Conservation (phyloP, 768 basidiomycete genomes). For the Boletellus emodensis region DNA sequence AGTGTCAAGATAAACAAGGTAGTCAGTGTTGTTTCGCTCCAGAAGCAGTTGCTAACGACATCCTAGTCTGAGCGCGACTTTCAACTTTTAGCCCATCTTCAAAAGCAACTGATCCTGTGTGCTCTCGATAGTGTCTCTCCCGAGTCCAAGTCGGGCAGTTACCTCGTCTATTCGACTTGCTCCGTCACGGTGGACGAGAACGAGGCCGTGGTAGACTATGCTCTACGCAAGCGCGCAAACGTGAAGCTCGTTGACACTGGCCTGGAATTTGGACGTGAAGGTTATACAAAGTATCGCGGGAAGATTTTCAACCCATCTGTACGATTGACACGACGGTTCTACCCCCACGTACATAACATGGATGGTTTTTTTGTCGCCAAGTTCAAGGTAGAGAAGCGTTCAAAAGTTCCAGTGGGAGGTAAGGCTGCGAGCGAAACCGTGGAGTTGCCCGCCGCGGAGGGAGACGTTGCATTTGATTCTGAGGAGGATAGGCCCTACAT, state of each 20-base stretch:
- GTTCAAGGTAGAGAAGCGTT: conserved; percentile 86
- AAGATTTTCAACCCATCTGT: conserved; percentile 83
- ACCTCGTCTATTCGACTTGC: conserved; percentile 96
- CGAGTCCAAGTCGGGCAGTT: conserved; percentile 87
- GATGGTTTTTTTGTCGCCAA: conserved; percentile 99
- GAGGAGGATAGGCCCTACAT: conserved; percentile 77
- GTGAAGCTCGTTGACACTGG: conserved; percentile 90
- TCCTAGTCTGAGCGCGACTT: conserved; percentile 90
- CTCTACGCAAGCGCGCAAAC: conserved; percentile 89
- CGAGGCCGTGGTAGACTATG: conserved; percentile 97
- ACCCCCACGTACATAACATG: conserved; percentile 99
- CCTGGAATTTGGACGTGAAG: conserved; percentile 88
- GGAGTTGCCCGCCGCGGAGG: conserved; percentile 25
- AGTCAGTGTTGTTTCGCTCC: conserved; percentile 7
- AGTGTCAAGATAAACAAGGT: conserved; percentile 99
- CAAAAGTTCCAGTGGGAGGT: conserved; percentile 41
- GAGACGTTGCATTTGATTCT: conserved; percentile 58
- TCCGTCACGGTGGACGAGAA: conserved; percentile 98
- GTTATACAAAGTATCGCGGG: conserved; percentile 86
- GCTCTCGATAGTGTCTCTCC: conserved; percentile 95
- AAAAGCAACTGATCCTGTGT: conserved; percentile 97
- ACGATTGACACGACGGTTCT: conserved; percentile 81
- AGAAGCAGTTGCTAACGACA: conserved; percentile 1
- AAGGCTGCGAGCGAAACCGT: conserved; percentile 21
- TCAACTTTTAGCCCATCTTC: conserved; percentile 90